A percentile compares a stretch with the other conserved stretches of the same genome.
Evolutionary conservation across 768 basidiomycete species (phyloP).

Genomic region (Boletus vinaceobasis): DNA sequence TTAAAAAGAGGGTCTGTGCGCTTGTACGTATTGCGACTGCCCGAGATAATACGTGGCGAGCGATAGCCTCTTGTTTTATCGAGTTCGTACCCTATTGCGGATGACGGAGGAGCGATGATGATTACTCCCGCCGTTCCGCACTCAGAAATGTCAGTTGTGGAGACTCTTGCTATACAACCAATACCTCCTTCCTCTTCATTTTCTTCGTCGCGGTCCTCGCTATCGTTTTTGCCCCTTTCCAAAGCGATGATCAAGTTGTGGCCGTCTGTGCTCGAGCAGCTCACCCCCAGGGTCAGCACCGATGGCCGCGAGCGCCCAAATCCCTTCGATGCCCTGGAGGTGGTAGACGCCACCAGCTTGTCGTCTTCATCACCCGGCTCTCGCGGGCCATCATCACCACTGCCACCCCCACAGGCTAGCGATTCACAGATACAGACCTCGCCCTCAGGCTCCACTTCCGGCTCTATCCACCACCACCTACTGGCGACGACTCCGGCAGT

Average conservation of each 20-base stretch:
- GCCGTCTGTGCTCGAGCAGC: conserved; percentile 53
- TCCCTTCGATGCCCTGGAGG: conserved; percentile 55
- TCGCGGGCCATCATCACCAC: conserved; percentile 8
- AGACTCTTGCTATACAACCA: conserved; percentile 9
- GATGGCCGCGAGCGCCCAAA: conserved; percentile 47
- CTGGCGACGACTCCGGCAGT: conserved; percentile 21
- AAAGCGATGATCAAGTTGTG: conserved; percentile 66
- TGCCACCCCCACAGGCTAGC: background rate
- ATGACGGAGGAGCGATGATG: conserved; percentile 13
- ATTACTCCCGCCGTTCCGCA: conserved; percentile 7
- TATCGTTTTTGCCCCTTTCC: conserved; percentile 24
- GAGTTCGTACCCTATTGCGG: background rate
- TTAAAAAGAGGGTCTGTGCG: conserved; percentile 8
- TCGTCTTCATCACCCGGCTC: conserved; percentile 18
- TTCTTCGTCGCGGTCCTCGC: conserved; percentile 18
- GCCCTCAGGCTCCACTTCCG: conserved; percentile 10
- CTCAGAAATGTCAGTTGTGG: conserved; percentile 9
- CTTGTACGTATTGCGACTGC: conserved; percentile 2
- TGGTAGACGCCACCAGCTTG: conserved; percentile 23
- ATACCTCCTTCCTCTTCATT: conserved; percentile 5
- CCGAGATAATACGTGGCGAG: background rate
- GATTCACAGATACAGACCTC: conserved; percentile 12
- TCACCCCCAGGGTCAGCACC: conserved; percentile 53
- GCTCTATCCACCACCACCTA: conserved; percentile 30
- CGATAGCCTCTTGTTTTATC: conserved; percentile 1